Conservation (phyloP, 306 rosid species). For the Fragaria ananassa region DNA sequence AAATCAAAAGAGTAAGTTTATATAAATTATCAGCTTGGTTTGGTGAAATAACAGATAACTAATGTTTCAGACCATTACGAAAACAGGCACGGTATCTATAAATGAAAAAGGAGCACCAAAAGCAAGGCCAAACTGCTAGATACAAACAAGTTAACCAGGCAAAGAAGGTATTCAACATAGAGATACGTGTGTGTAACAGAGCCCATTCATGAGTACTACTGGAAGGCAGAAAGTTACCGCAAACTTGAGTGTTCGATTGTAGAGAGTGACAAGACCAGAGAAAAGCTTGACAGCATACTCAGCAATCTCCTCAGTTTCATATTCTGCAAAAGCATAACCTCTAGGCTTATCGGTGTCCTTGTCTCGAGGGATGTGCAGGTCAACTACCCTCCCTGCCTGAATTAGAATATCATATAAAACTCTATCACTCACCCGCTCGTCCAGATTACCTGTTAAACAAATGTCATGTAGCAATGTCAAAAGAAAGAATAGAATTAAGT, state of each 20-base stretch:
- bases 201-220: background rate
- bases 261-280: constrained; percentile 82
- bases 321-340: constrained; percentile 88
- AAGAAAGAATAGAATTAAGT: background rate
- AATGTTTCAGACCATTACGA: background rate
- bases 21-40: background rate
- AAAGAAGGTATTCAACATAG: background rate
- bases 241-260: constrained; percentile 77
- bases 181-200: constrained; percentile 1
- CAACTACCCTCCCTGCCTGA: constrained; percentile 85
- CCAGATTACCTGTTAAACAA: constrained; percentile 66
- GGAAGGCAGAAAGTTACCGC: constrained; percentile 45
- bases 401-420: constrained; percentile 79
- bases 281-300: constrained; percentile 88
- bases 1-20: background rate
- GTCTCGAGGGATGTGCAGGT: constrained; percentile 80
- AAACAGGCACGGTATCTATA: background rate
- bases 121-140: background rate
- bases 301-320: constrained; percentile 78
- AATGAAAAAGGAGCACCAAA: background rate
- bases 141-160: background rate
- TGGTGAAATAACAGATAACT: background rate
- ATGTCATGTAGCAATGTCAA: background rate
- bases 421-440: constrained; percentile 85
- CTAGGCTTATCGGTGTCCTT: constrained; percentile 70